Percentiles rank a stretch among this genome's conserved stretches.
phyloP scores from a whole-genome alignment of 768 basidiomycete species.

The Boletus reticulatus region DNA sequence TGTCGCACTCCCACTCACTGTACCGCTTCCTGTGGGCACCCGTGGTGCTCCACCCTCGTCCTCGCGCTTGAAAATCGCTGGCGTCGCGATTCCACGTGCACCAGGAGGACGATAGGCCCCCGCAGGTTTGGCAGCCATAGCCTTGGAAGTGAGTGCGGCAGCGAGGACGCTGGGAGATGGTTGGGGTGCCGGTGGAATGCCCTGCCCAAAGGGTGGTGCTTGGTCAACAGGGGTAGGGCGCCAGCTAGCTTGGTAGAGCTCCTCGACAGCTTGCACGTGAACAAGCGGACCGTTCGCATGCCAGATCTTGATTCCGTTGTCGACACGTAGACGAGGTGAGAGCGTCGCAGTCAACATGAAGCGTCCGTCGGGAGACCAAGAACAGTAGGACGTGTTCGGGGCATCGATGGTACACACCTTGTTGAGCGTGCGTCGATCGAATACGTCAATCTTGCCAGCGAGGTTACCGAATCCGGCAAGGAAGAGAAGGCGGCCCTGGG shows the following conservation, averaged over 20 bases:
- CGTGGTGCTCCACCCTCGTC: constrained; percentile 77
- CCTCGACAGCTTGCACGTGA: constrained; percentile 78
- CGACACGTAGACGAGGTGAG: constrained; percentile 93
- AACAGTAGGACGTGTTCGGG: constrained; percentile 90
- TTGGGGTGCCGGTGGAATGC: constrained; percentile 66
- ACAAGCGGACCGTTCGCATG: constrained; percentile 88
- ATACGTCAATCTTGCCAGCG: constrained; percentile 89
- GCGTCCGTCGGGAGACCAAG: constrained; percentile 93
- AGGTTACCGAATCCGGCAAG: constrained; percentile 97
- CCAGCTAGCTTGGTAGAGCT: constrained; percentile 90
- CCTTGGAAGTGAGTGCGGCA: constrained; percentile 50
- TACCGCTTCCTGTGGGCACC: constrained; percentile 38
- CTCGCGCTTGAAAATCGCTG: constrained; percentile 86
- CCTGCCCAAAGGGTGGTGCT: constrained; percentile 62
- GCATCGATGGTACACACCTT: constrained; percentile 83
- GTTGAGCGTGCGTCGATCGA: constrained; percentile 81
- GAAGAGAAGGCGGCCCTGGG: constrained; percentile 84
- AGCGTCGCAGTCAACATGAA: constrained; percentile 93
- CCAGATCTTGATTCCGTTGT: constrained; percentile 97
- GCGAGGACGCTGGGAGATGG: constrained; percentile 57
- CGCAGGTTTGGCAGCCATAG: constrained; percentile 60
- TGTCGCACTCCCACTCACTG: constrained; percentile 52
- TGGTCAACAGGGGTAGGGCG: constrained; percentile 67
- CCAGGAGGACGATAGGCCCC: constrained; percentile 95
- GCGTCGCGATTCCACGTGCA: constrained; percentile 85